A percentile compares a stretch with the other conserved stretches of the same genome.
These are phyloP conservation scores for Mycocentrospora acerina DNA, from an alignment of 2,329 filamentous ascomycete genomes.

Conservation along the genomic window DNA sequence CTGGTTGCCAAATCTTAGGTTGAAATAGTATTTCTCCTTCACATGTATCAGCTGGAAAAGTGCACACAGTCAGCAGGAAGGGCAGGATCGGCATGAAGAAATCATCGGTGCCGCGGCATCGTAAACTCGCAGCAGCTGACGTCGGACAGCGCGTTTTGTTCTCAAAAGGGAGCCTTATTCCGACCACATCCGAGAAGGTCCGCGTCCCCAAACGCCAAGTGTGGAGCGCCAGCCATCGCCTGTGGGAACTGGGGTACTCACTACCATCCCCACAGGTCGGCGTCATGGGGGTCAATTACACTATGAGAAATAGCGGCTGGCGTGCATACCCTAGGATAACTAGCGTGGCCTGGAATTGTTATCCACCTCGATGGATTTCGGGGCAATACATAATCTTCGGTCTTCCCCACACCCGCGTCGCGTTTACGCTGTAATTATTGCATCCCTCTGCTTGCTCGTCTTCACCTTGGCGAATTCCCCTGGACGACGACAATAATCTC, in stretches of 20 bases:
- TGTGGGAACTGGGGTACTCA: constrained; percentile 42
- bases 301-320: constrained; percentile 33
- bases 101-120: constrained; percentile 21
- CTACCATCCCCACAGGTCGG: constrained; percentile 38
- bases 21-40: no score
- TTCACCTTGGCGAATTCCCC: constrained; percentile 10
- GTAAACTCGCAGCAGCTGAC: constrained; percentile 26
- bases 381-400: constrained; percentile 35
- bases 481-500: constrained; percentile 14
- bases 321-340: constrained; percentile 28
- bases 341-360: constrained; percentile 21
- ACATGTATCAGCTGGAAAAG: not conserved
- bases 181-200: constrained; percentile 37
- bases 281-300: constrained; percentile 40
- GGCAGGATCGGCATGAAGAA: constrained; percentile 11
- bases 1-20: no score
- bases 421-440: constrained; percentile 15
- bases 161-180: constrained; percentile 25
- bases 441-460: constrained; percentile 15
- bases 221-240: constrained; percentile 35
- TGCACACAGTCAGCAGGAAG: constrained; percentile 3
- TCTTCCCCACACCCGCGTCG: constrained; percentile 28
- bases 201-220: constrained; percentile 27
- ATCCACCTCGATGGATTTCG: constrained; percentile 36
- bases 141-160: constrained; percentile 17